Evolutionary conservation across 2,329 filamentous ascomycete species (phyloP), one percentile per base, ranked within the genome.

Genomic region (Fusarium sp.): DNA sequence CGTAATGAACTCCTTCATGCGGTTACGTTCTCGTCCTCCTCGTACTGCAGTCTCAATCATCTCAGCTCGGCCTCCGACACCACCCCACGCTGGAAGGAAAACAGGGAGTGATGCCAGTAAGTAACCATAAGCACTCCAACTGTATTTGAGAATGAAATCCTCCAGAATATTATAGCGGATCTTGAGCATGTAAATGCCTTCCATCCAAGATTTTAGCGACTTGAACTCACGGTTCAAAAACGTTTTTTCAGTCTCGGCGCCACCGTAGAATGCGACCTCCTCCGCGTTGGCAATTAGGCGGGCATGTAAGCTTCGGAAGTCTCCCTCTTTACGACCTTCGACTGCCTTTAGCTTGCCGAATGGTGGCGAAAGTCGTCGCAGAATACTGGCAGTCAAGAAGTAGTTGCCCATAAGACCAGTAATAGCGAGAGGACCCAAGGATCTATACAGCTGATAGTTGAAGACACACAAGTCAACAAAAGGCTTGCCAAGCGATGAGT

Each of bases 131-230:
- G 96, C 96, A 69, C 94, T 98, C 96, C 96, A 99, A 70, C 93
- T 96, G 78, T 99, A 99, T 79, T 99, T 99, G 63, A 99, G 84
- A 50, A 99, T 93, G 76, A 99, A 97, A 78, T 99, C 96, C 78
- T 99, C 96, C 1, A 99, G 89, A 84, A 99, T 99, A 78, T 98
- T 99, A 83, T 99, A 99, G 18, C 94, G 91, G 71, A 99, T 97
- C 81, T 98, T 98, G 71, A 98, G 89, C 79, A 94, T 94, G 81
- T 99, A 99, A 70, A 99, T 98, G 45, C 93, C 91, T 79, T 99
- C 96, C 95, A 99, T 98, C 93, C 94, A 98, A 68, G 89, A 91
- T 80, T 96, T 96, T 28, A 99, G 85, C 48, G 95, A 96, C 78
- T 91, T 93, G 84, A 98, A 99, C 73, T 97, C 94, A 76, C 90